phyloP scores from a whole-genome alignment of 352 stramenopile species.

The Pythium biforme region DNA sequence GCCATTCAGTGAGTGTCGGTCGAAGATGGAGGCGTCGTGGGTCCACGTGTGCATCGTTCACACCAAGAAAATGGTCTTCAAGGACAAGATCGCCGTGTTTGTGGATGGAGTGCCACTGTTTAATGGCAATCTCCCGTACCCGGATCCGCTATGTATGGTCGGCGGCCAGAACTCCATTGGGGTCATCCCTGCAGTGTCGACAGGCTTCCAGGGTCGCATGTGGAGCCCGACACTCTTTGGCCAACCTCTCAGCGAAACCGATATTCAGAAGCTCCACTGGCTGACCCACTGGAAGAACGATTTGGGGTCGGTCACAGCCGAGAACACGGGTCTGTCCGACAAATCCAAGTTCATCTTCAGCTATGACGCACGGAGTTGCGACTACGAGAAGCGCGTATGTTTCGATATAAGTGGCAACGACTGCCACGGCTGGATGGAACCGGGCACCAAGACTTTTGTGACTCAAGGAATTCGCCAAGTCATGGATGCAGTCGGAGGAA shows the following conservation, averaged over 20 bases:
- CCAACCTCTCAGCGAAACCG: constrained; percentile 50
- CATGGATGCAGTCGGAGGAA: constrained; percentile 67
- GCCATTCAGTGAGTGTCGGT: constrained; percentile 46
- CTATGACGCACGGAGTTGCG: constrained; percentile 75
- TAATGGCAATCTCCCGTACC: constrained; percentile 68
- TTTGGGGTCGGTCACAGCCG: constrained; percentile 50
- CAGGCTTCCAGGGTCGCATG: constrained; percentile 58
- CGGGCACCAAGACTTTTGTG: constrained; percentile 58
- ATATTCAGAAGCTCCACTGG: constrained; percentile 76
- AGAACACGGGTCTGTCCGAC: constrained; percentile 60
- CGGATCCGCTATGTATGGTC: constrained; percentile 63
- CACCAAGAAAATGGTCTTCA: constrained; percentile 89
- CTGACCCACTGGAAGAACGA: constrained; percentile 75
- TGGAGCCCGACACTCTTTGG: constrained; percentile 81
- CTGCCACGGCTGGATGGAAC: constrained; percentile 66
- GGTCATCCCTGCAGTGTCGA: constrained; percentile 43
- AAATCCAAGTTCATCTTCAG: constrained; percentile 83
- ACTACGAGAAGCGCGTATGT: constrained; percentile 49
- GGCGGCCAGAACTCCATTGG: constrained; percentile 76
- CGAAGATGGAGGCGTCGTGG: constrained; percentile 58
- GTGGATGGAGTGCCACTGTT: constrained; percentile 59
- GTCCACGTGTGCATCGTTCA: constrained; percentile 79
- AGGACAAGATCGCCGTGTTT: constrained; percentile 79
- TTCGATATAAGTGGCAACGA: constrained; percentile 79
- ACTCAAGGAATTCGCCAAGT: constrained; percentile 66